Evolutionary conservation across 768 basidiomycete species (phyloP).

Genomic region (Boletus patriciae): DNA sequence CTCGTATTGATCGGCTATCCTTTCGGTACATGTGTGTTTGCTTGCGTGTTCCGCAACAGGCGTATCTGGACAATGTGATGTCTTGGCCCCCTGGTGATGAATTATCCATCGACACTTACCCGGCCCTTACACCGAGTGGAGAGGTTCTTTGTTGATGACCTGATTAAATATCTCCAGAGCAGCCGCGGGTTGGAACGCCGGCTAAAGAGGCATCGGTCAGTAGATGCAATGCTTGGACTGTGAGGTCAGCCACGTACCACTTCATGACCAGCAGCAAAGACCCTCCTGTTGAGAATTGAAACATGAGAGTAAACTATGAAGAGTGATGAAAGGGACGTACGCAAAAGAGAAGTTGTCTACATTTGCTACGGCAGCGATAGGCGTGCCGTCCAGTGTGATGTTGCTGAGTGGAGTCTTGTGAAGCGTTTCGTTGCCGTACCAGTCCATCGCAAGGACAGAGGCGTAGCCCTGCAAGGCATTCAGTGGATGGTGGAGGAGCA

Average conservation of each 20-base stretch:
- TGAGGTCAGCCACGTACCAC: too few species aligned
- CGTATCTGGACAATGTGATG: slow-evolving; percentile 35
- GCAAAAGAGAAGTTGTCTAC: slow-evolving; percentile 69
- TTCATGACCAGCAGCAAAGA: too few species aligned
- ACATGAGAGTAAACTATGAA: neutral
- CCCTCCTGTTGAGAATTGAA: neutral
- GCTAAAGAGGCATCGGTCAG: too few species aligned
- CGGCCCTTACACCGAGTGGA: slow-evolving; percentile 45
- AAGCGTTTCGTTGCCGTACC: slow-evolving; percentile 44
- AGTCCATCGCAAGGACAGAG: slow-evolving; percentile 45
- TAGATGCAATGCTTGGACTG: too few species aligned
- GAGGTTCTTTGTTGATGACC: slow-evolving; percentile 47
- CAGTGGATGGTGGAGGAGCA: neutral
- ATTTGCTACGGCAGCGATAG: slow-evolving; percentile 63
- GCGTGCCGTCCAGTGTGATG: slow-evolving; percentile 53
- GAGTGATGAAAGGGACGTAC: slow-evolving; percentile 37
- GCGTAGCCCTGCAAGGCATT: slow-evolving; percentile 28
- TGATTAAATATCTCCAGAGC: too few species aligned
- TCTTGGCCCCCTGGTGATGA: neutral
- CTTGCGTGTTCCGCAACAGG: slow-evolving; percentile 51
- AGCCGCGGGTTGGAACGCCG: too few species aligned
- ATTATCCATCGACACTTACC: too few species aligned
- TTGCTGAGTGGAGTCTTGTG: slow-evolving; percentile 45
- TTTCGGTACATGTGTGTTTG: slow-evolving; percentile 54
- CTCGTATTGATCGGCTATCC: slow-evolving; percentile 62